These are phyloP conservation scores for Leucaena leucocephala DNA, from an alignment of 306 rosid genomes.

Conservation along the genomic window DNA sequence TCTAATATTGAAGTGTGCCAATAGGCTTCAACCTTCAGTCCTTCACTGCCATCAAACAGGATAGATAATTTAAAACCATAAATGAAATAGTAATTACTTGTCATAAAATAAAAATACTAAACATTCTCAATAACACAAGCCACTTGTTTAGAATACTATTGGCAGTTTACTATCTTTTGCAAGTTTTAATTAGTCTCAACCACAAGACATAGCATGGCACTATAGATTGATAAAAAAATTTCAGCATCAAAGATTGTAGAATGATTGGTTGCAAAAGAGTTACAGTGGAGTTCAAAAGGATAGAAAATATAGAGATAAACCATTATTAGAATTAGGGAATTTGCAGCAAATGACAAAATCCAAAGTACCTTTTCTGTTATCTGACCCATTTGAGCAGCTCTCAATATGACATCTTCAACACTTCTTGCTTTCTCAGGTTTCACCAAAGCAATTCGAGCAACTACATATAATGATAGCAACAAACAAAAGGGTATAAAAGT, in stretches of 20 bases:
- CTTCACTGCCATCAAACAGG: neutral
- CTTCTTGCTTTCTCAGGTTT: constrained; percentile 98
- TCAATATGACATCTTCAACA: constrained; percentile 92
- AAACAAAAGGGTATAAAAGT: constrained; percentile 6
- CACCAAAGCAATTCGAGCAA: constrained; percentile 96
- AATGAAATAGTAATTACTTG: neutral
- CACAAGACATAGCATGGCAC: constrained; percentile 11
- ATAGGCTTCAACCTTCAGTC: neutral
- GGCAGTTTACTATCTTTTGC: neutral
- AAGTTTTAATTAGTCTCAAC: neutral
- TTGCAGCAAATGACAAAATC: constrained; percentile 26
- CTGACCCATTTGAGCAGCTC: constrained; percentile 97
- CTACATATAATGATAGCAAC: constrained; percentile 34
- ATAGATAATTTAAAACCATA: constrained; percentile 15
- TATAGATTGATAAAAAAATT: constrained; percentile 25
- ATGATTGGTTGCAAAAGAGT: constrained; percentile 6
- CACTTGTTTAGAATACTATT: neutral
- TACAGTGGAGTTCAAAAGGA: neutral
- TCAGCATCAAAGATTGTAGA: neutral
- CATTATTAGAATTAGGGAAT: constrained; percentile 15
- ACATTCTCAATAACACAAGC: neutral
- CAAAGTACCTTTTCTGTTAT: constrained; percentile 74
- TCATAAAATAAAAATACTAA: constrained; percentile 20
- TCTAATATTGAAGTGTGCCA: neutral
- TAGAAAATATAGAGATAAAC: neutral